These are phyloP conservation scores for Solanum aculeatissimum DNA, from an alignment of 305 asterid species.

Conservation along the genomic window DNA sequence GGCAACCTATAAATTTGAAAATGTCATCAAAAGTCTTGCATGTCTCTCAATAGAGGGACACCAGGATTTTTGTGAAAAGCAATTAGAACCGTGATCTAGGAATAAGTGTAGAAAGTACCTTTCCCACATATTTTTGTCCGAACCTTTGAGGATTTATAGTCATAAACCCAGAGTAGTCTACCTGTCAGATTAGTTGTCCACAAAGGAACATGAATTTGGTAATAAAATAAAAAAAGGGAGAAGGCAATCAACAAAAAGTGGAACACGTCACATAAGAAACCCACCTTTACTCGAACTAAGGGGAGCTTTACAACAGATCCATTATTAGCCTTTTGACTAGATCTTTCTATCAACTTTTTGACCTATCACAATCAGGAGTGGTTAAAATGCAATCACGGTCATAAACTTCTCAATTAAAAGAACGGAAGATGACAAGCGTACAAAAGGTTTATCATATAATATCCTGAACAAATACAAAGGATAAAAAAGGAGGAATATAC, in stretches of 20 bases:
- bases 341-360: slow-evolving; percentile 60
- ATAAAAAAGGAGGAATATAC: slow-evolving; percentile 6
- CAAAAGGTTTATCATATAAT: not conserved
- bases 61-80: not conserved
- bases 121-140: slow-evolving; percentile 95
- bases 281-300: slow-evolving; percentile 78
- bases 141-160: slow-evolving; percentile 95
- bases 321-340: slow-evolving; percentile 37
- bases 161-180: slow-evolving; percentile 97
- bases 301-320: slow-evolving; percentile 77
- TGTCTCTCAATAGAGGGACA: not conserved
- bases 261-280: slow-evolving; percentile 4
- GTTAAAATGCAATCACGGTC: not conserved
- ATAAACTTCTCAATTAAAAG: not conserved
- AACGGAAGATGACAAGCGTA: not conserved
- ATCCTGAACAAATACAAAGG: slow-evolving; percentile 3
- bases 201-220: not conserved
- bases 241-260: not conserved
- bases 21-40: slow-evolving; percentile 7
- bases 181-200: slow-evolving; percentile 38
- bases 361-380: slow-evolving; percentile 37
- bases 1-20: slow-evolving; percentile 57
- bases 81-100: not conserved
- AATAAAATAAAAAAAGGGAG: slow-evolving; percentile 1
- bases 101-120: slow-evolving; percentile 37